Percentiles rank a stretch among this genome's conserved stretches.
phyloP scores from a whole-genome alignment of 148 eudicot species.

The Silene latifolia region DNA sequence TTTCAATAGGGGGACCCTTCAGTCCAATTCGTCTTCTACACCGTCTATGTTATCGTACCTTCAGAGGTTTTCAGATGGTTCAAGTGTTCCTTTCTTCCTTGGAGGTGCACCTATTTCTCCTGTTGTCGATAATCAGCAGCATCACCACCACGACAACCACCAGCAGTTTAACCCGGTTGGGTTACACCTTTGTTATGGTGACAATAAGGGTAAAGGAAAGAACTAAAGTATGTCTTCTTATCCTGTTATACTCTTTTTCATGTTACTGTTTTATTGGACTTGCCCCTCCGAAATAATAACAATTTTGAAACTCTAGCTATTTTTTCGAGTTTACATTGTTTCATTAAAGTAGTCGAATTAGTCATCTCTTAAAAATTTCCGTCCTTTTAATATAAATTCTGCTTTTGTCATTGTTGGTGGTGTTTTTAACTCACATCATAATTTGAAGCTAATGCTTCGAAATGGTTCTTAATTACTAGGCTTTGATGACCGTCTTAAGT shows the following conservation, averaged over 20 bases:
- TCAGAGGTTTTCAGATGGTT: constrained; percentile 60
- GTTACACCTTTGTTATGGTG: constrained; percentile 71
- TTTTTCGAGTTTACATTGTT: no score
- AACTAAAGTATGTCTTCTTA: constrained; percentile 31
- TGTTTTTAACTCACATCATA: no score
- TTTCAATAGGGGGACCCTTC: constrained; percentile 99
- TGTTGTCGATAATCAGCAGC: constrained; percentile 32
- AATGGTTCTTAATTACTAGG: no score
- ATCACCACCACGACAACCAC: constrained; percentile 30
- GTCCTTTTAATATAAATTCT: no score
- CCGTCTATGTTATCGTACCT: constrained; percentile 60
- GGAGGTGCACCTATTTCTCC: constrained; percentile 42
- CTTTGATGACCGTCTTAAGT: no score
- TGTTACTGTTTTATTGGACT: no score
- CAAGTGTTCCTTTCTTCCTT: constrained; percentile 58
- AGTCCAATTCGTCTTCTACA: constrained; percentile 77
- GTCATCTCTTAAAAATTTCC: no score
- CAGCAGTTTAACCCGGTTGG: constrained; percentile 52
- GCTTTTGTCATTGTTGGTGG: no score
- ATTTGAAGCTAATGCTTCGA: no score
- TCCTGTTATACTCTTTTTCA: neutral
- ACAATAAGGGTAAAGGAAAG: constrained; percentile 72
- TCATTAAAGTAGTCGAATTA: no score
- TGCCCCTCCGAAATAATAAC: no score
- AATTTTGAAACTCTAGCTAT: no score